phyloP scores from a whole-genome alignment of 1,284 basidiomycete species.

The Moniliophthora roreri region DNA sequence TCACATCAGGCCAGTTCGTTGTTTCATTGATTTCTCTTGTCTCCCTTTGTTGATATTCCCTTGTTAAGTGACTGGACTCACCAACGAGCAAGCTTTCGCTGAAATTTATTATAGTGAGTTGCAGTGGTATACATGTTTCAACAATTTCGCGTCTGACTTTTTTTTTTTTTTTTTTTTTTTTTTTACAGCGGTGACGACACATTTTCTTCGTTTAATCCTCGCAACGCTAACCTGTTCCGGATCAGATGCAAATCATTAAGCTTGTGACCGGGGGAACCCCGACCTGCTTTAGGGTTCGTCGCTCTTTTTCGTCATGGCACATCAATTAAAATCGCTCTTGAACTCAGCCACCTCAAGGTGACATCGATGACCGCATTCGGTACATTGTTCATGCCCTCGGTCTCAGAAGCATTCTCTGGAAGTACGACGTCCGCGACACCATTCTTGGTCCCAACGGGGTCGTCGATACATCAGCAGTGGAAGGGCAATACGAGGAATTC shows the following conservation, averaged over 20 bases:
- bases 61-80: constrained; percentile 60
- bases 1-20: constrained; percentile 49
- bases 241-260: constrained; percentile 49
- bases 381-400: constrained; percentile 59
- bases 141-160: not conserved
- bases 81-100: constrained; percentile 75
- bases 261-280: constrained; percentile 60
- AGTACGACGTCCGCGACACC: constrained; percentile 64
- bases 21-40: not conserved
- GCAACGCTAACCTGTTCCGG: constrained; percentile 2
- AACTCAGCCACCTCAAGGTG: constrained; percentile 58
- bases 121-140: constrained; percentile 8
- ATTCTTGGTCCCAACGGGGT: constrained; percentile 52
- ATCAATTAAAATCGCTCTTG: not conserved
- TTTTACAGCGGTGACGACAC: constrained; percentile 10
- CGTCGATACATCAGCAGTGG: constrained; percentile 41
- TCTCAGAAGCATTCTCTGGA: constrained; percentile 63
- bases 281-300: constrained; percentile 65
- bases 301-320: not conserved
- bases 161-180: not conserved
- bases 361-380: constrained; percentile 70
- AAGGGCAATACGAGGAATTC: constrained; percentile 41
- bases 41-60: not conserved
- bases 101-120: constrained; percentile 78
- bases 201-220: not conserved